Percentiles rank a stretch among this genome's conserved stretches.
phyloP scores from a whole-genome alignment of 441 rosid genomes.

The Jatropha multifida region DNA sequence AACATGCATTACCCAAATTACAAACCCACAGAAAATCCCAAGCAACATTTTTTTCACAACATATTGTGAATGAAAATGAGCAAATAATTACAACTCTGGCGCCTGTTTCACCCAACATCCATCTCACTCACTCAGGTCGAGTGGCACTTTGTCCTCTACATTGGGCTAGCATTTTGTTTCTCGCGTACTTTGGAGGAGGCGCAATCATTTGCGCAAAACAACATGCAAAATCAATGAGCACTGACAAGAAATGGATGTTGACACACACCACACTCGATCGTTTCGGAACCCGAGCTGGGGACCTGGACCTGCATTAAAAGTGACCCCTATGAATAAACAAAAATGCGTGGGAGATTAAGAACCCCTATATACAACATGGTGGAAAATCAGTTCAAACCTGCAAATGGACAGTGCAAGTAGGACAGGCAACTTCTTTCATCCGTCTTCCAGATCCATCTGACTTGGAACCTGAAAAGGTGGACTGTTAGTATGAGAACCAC shows the following conservation, averaged over 20 bases:
- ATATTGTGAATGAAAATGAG: not conserved
- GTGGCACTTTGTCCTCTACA: not conserved
- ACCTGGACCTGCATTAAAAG: slow-evolving; percentile 81
- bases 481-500: not conserved
- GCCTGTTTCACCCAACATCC: not conserved
- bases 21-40: slow-evolving; percentile 1
- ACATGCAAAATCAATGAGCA: slow-evolving; percentile 51
- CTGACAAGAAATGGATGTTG: slow-evolving; percentile 96
- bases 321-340: not conserved
- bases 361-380: not conserved
- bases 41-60: slow-evolving; percentile 8
- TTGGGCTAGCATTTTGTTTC: not conserved
- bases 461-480: slow-evolving; percentile 50
- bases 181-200: not conserved
- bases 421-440: slow-evolving; percentile 97
- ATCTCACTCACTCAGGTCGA: not conserved
- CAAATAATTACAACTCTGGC: slow-evolving; percentile 13
- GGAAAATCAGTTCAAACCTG: slow-evolving; percentile 56
- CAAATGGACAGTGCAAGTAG: slow-evolving; percentile 94
- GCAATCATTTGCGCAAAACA: not conserved
- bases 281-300: slow-evolving; percentile 96
- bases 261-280: slow-evolving; percentile 97
- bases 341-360: not conserved
- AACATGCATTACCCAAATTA: slow-evolving; percentile 4
- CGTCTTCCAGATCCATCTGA: slow-evolving; percentile 73